Evolutionary conservation across 1,284 basidiomycete genomes (phyloP), one percentile per base, ranked within the genome.

Genomic region (Ustilago cynodontis): DNA sequence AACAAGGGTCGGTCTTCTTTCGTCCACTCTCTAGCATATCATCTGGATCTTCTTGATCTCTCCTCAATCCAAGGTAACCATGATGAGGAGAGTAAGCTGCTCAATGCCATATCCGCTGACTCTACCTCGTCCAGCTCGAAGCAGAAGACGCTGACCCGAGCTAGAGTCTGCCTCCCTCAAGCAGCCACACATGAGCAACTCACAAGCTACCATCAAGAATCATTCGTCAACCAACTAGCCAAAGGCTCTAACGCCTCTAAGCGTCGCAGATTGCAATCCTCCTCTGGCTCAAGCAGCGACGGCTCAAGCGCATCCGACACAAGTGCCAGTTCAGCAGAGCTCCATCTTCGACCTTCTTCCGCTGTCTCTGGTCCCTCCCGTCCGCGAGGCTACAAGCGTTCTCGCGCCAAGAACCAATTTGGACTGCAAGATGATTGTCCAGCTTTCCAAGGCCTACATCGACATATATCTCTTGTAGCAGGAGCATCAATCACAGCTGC

Each of bases 351-450:
- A 6, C 61, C 70, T 3, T 50, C 59, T 11, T 67, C 62, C 28
- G 18, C 59, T 1, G 58, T 65, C 22, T 57, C 62, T 10, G 66
- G 45, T 24, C 13, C 31, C 13, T 35, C 43, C 7, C 54, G 71
- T 16, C 18, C 43, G 37, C 53, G 61, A 24, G 53, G 50, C 4
- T 59, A 56, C 47, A 64, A 68, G 29, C 61, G 63, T 82, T 16
- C 53, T 60, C 43, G 83, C 35, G 22, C 39, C 14, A 71, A 62
- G 26, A 68, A 78, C 16, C 71, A 71, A 61, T 90, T 90, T 77
- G 91, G 93, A 2, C 87, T 93, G 4, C 91, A 93, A 85, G 91
- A 93, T 83, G 94, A 96, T 82, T 95, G 94, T 79, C 93, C 94
- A 0, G 86, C 88, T 0, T 97, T 97, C 82, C 85, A 86, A 6